Base-by-base conservation (phyloP, 495 filamentous ascomycete genomes). In the Alectoria sarmentosa region DNA sequence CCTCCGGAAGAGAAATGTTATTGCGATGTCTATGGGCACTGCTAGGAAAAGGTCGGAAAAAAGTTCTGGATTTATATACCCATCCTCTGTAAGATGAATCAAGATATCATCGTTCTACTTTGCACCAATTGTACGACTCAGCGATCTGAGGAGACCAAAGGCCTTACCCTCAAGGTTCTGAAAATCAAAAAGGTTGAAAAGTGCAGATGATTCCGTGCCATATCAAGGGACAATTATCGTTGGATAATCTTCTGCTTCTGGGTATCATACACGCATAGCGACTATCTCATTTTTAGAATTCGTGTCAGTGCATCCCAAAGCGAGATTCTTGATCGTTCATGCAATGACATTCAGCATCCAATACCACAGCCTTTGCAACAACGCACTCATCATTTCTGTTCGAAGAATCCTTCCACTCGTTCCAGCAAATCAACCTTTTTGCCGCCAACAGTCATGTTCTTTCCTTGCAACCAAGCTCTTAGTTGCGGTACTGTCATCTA, bases 341-440 rank as follows among this genome's bases (percentile, higher is more conserved):
- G 23, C 11, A 1, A 44, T 55, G 13, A 41, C 49, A 42, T 39
- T 56, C 61, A 36, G 15, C 21, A 14, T 54, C 49, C 21, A 9
- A 46, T 44, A n/a, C 52, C 9, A 19, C 1, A 46, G 38, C 36
- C 37, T 19, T 46, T 14, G 26, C 13, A 13, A 42, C 19, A 57
- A 44, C 17, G 36, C 48, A 42, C 34, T 36, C 28, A 19, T 57
- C 52, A 70, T 66, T 84, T 85, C 39, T 73, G 66, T 70, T 95
- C 91, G 62, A 93, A 85, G 75, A 83, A 90, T 66, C 87, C 82
- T 72, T 93, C 89, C 21, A 96, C 79, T 48, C 84, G 84, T 54
- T 92, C 89, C 4, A 96, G 73, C 21, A 97, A 77, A 56, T 94
- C 88, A 6, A 79, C 83, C 74, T 97, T 97, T 75, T 90, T 89